A percentile compares a stretch with the other conserved stretches of the same genome.
These are phyloP conservation scores for Gracilaria caudata DNA, from an alignment of 23 red algal species.

Conservation along the genomic window DNA sequence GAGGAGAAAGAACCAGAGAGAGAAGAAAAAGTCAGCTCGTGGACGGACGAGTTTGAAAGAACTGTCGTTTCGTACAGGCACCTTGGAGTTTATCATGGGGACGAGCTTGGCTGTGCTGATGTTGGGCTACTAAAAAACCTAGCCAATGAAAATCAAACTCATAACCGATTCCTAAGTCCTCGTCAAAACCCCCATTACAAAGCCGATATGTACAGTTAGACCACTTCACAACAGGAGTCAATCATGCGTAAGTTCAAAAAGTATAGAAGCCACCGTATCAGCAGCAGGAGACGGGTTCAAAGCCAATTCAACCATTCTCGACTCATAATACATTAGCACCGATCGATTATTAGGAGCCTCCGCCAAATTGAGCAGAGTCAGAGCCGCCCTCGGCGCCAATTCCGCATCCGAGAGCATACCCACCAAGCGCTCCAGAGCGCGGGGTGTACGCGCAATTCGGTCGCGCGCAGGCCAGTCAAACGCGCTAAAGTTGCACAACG, in stretches of 20 bases:
- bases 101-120: too few relatives aligned
- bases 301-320: conserved; percentile 62
- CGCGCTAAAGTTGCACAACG: conserved; percentile 81
- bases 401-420: conserved; percentile 59
- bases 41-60: too few relatives aligned
- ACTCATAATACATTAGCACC: conserved; percentile 74
- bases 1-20: too few relatives aligned
- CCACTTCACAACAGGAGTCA: conserved; percentile 3
- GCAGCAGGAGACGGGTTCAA: conserved; percentile 69
- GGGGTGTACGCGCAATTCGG: conserved; percentile 76
- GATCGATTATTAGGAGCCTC: conserved; percentile 89
- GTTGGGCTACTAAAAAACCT: too few relatives aligned
- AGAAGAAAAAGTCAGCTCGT: too few relatives aligned
- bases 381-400: conserved; percentile 72
- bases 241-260: conserved; percentile 79
- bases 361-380: conserved; percentile 86
- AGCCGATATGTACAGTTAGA: background rate
- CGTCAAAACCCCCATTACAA: too few relatives aligned
- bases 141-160: too few relatives aligned
- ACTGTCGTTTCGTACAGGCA: too few relatives aligned
- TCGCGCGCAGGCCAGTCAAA: conserved; percentile 91
- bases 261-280: conserved; percentile 64
- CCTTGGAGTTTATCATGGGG: too few relatives aligned
- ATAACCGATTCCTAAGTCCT: too few relatives aligned
- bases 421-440: conserved; percentile 65